Evolutionary conservation across 2,329 filamentous ascomycete species (phyloP), one percentile per base, ranked within the genome.

Genomic region (Fusarium neocosmosporiellum): DNA sequence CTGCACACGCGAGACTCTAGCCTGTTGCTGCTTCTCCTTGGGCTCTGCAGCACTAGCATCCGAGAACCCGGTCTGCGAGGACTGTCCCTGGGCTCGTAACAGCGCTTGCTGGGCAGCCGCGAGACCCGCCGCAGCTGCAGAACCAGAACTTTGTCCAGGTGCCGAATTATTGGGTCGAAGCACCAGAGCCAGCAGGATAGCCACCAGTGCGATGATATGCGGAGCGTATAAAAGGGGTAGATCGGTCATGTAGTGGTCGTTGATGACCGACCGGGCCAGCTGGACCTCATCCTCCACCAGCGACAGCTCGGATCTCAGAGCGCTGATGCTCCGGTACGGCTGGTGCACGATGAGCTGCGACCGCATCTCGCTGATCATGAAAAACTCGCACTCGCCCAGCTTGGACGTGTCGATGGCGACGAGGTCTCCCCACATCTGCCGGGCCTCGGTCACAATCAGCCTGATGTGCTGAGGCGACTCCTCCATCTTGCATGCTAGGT

Each of bases 401-500:
- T 94, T 94, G 63, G 93, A 91, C 10, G 93, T 93, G 81, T 98
- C 95, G 66, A 91, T 89, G 43, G 89, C 87, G 74, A 94, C 90
- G 67, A 93, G 89, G 72, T 95, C 93, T 77, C 94, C 92, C 94
- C 94, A 98, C 67, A 97, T 88, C 66, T 92, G 90, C 36, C 94
- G 91, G 5, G 95, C 94, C 81, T 99, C 96, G 54, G 91, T 92
- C 13, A 96, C 92, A 66, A 99, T 92, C 72, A 97, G 89, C 33
- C 96, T 90, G 78, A 99, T 98, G 81, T 99, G 96, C 81, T 98
- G 96, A 4, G 96, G 96, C 59, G 92, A 95, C 82, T 99, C 96
- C 82, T 99, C 96, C 90, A 97, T 98, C 84, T 99, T 99, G 85
- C 95, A 98, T 22, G 96, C 95, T 37, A 99, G 87, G 81, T 99